Percentiles rank a stretch among this genome's conserved stretches.
Conservation (phyloP, 495 filamentous ascomycete species). For the Glonium stellatum region DNA sequence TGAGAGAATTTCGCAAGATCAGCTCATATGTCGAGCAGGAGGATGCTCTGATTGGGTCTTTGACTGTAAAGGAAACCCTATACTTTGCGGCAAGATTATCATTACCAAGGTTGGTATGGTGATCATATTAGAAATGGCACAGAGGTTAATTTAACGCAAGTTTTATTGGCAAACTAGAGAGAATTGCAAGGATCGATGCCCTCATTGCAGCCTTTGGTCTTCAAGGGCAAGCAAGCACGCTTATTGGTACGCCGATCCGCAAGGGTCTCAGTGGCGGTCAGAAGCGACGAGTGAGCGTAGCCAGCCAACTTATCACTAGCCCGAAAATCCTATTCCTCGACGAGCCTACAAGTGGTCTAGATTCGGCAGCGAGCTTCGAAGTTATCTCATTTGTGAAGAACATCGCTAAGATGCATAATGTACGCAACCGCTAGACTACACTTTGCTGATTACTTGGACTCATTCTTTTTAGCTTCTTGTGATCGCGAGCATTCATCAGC, state of each 20-base stretch:
- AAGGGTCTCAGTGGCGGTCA: conserved; percentile 79
- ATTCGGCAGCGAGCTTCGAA: conserved; percentile 62
- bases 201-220: conserved; percentile 58
- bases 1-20: conserved; percentile 44
- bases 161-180: conserved; percentile 42
- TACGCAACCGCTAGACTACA: conserved; percentile 29
- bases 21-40: conserved; percentile 78
- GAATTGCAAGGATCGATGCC: conserved; percentile 47
- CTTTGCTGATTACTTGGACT: conserved; percentile 3
- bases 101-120: conserved; percentile 43
- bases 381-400: conserved; percentile 58
- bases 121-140: neutral
- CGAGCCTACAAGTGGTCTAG: conserved; percentile 74
- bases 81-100: conserved; percentile 57
- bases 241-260: conserved; percentile 71
- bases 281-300: conserved; percentile 69
- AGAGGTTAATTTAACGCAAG: conserved; percentile 12
- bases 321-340: conserved; percentile 76
- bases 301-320: conserved; percentile 68
- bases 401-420: conserved; percentile 59
- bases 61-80: conserved; percentile 72
- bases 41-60: conserved; percentile 68
- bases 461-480: conserved; percentile 49
- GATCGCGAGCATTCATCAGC: conserved; percentile 76
- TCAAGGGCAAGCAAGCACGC: conserved; percentile 52